A percentile compares a stretch with the other conserved stretches of the same genome.
These are phyloP conservation scores for Conticribra guillardii DNA, from an alignment of 108 stramenopile species.

Conservation along the genomic window DNA sequence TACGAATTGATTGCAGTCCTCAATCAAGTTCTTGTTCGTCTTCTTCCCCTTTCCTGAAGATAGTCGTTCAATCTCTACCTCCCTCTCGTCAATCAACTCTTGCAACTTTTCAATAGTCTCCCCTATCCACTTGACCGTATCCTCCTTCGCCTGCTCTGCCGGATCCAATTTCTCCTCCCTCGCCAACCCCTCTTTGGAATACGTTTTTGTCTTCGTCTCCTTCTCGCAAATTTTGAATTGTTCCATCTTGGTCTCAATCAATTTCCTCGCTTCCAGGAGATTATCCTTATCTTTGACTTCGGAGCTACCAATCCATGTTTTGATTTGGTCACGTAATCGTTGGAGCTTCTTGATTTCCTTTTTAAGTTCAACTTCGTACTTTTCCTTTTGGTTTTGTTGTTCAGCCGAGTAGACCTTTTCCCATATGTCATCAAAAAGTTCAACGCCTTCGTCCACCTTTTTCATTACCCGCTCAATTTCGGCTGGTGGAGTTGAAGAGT, in stretches of 20 bases:
- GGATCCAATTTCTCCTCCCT: constrained; percentile 78
- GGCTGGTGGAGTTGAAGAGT: too few species aligned
- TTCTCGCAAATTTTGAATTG: constrained; percentile 98
- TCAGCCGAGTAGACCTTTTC: constrained; percentile 97
- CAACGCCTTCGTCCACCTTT: constrained; percentile 98
- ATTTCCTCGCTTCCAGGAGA: constrained; percentile 75
- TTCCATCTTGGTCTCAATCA: constrained; percentile 99
- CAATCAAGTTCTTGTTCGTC: constrained; percentile 80
- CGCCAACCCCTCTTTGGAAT: constrained; percentile 96
- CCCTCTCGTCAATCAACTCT: constrained; percentile 75
- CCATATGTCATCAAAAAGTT: constrained; percentile 98
- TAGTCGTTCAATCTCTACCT: constrained; percentile 88
- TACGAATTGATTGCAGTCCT: constrained; percentile 75
- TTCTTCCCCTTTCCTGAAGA: constrained; percentile 87
- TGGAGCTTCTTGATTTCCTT: constrained; percentile 99
- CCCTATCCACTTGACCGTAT: constrained; percentile 74
- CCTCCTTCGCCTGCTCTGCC: constrained; percentile 77
- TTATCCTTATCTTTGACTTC: constrained; percentile 98
- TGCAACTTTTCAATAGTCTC: constrained; percentile 79
- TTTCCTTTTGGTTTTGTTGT: constrained; percentile 97
- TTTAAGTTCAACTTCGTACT: constrained; percentile 98
- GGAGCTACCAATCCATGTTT: constrained; percentile 93
- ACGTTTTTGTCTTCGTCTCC: constrained; percentile 99
- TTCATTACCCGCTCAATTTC: constrained; percentile 95
- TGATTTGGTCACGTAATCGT: constrained; percentile 97